Conservation (phyloP, 805 yeast genomes). For the Yarrowia sp. region DNA sequence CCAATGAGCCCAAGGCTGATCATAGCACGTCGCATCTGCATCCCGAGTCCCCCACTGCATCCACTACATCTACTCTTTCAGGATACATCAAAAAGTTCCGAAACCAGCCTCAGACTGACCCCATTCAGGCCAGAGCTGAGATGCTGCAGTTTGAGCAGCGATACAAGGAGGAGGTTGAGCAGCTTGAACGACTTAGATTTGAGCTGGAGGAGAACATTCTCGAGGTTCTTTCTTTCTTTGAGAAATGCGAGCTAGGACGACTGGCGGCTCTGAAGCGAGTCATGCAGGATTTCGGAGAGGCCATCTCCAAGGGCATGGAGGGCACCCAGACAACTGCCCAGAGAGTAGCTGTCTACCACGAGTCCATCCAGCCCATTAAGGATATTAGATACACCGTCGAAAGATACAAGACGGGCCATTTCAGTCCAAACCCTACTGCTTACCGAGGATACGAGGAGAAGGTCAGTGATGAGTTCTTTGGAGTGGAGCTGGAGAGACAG, state of each 20-base stretch:
- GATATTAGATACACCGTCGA: conserved; percentile 69
- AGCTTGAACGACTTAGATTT: conserved; percentile 68
- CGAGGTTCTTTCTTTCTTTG: conserved; percentile 72
- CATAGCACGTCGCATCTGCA: neutral
- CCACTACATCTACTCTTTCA: conserved; percentile 6
- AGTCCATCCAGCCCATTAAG: conserved; percentile 65
- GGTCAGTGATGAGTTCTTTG: conserved; percentile 72
- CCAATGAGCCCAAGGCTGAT: neutral
- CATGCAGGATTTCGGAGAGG: conserved; percentile 64
- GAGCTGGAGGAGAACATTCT: conserved; percentile 70
- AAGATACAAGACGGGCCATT: conserved; percentile 71
- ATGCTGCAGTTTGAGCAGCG: conserved; percentile 55
- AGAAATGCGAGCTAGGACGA: conserved; percentile 76
- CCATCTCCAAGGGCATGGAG: conserved; percentile 55
- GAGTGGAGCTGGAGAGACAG: conserved; percentile 61
- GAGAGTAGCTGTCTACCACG: conserved; percentile 46
- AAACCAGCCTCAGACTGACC: conserved; percentile 26
- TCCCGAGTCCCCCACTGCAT: neutral
- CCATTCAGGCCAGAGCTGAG: conserved; percentile 13
- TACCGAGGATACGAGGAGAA: conserved; percentile 77
- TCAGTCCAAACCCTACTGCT: conserved; percentile 70
- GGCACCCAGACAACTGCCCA: conserved; percentile 32
- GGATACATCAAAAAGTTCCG: conserved; percentile 26
- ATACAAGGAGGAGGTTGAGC: conserved; percentile 60
- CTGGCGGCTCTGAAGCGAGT: conserved; percentile 68